phyloP scores from a whole-genome alignment of 441 rosid genomes.

The Erysimum cheiri region DNA sequence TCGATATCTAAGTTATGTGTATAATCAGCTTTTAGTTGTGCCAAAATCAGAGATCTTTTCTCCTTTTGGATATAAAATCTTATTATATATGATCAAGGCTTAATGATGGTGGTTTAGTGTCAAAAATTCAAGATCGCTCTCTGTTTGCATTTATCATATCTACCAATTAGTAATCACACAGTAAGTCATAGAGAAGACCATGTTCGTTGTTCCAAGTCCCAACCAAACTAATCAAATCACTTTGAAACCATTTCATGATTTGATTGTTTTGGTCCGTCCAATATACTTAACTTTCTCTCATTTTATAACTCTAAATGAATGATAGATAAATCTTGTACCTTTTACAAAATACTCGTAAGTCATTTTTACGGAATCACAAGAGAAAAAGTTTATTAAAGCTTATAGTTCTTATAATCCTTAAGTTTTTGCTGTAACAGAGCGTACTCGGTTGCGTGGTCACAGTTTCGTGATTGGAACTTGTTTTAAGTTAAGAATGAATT shows the following conservation, averaged over 20 bases:
- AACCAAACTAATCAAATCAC: slow-evolving; percentile 15
- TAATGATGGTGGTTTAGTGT: background rate
- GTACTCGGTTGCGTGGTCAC: slow-evolving; percentile 15
- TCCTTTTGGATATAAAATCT: slow-evolving; percentile 3
- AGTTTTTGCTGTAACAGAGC: background rate
- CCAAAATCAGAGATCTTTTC: slow-evolving; percentile 1
- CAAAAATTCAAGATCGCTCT: too few species aligned
- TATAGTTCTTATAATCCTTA: background rate
- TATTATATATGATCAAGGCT: slow-evolving; percentile 17
- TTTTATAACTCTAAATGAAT: background rate
- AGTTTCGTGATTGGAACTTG: background rate
- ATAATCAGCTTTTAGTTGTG: slow-evolving; percentile 35
- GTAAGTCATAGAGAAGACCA: slow-evolving; percentile 2
- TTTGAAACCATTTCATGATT: slow-evolving; percentile 21
- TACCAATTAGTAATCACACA: slow-evolving; percentile 6
- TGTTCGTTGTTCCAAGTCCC: slow-evolving; percentile 16
- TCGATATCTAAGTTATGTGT: slow-evolving; percentile 24
- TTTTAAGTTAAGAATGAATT: background rate
- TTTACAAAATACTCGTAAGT: background rate
- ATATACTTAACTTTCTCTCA: background rate
- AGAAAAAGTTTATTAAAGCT: background rate
- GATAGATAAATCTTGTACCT: background rate
- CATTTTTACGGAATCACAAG: background rate
- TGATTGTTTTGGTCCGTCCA: slow-evolving; percentile 22
- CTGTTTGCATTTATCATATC: background rate